A percentile compares a stretch with the other conserved stretches of the same genome.
Evolutionary conservation across 1,284 basidiomycete genomes (phyloP).

Genomic region (Coniferiporia sulphurascens): DNA sequence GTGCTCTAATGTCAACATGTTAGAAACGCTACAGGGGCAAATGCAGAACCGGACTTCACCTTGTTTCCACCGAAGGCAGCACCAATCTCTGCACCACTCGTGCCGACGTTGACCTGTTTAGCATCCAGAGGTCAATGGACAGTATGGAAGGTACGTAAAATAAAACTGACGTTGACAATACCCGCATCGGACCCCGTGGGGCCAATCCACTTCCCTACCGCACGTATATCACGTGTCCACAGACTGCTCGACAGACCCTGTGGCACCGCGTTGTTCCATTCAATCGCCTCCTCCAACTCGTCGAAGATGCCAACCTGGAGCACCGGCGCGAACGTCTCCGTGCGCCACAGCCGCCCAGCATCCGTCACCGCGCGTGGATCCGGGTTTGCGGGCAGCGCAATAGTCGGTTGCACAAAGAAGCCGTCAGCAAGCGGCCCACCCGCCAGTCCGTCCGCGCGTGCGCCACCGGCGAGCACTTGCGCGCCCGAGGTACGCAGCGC

Average conservation of each 20-base stretch:
- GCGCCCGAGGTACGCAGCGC: slow-evolving; percentile 65
- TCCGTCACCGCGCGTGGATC: slow-evolving; percentile 39
- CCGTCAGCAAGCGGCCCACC: slow-evolving; percentile 36
- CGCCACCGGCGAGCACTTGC: slow-evolving; percentile 72
- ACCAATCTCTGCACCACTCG: slow-evolving; percentile 91
- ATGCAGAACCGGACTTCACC: slow-evolving; percentile 36
- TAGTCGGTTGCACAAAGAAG: slow-evolving; percentile 86
- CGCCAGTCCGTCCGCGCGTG: slow-evolving; percentile 26
- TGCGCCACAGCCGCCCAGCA: slow-evolving; percentile 54
- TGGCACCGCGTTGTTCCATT: slow-evolving; percentile 89
- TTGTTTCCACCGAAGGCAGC: slow-evolving; percentile 94
- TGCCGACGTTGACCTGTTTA: slow-evolving; percentile 86
- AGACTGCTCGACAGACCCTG: slow-evolving; percentile 89
- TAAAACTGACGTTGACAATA: slow-evolving; percentile 68
- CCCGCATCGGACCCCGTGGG: slow-evolving; percentile 82
- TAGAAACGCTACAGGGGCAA: too few relatives aligned
- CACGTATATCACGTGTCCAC: slow-evolving; percentile 82
- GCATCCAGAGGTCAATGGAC: slow-evolving; percentile 9
- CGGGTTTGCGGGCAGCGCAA: slow-evolving; percentile 62
- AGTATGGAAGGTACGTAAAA: slow-evolving; percentile 8
- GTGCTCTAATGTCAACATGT: slow-evolving; percentile 22
- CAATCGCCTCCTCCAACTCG: slow-evolving; percentile 85
- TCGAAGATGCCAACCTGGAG: slow-evolving; percentile 88
- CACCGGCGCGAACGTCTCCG: slow-evolving; percentile 85
- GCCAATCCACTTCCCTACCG: slow-evolving; percentile 89